Evolutionary conservation across 1,284 basidiomycete species (phyloP).

Genomic region (Porphyrellus sp.): DNA sequence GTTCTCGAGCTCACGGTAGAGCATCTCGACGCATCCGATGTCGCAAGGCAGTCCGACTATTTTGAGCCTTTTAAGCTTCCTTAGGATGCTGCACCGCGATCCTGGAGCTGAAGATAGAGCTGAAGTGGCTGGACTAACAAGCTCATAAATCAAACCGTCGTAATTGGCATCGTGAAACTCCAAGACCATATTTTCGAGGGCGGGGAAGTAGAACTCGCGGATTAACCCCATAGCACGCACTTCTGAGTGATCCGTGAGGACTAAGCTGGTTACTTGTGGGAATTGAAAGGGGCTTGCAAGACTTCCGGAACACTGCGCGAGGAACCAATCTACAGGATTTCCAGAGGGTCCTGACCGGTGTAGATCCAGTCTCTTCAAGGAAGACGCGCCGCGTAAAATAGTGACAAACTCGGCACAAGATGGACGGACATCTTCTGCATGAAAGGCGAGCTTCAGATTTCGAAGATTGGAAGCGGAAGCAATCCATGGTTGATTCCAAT

Average conservation of each 20-base stretch:
- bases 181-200: neutral
- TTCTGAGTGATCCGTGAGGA: neutral
- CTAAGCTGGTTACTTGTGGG: too few species aligned
- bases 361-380: conserved; percentile 48
- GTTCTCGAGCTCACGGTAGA: neutral
- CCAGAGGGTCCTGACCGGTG: conserved; percentile 52
- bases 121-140: neutral
- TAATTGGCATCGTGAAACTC: neutral
- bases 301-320: too few species aligned
- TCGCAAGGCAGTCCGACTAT: neutral
- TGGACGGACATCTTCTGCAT: conserved; percentile 56
- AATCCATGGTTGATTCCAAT: too few species aligned
- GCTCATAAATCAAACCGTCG: neutral
- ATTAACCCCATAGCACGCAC: neutral
- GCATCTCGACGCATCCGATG: neutral
- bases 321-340: conserved; percentile 38
- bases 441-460: too few species aligned
- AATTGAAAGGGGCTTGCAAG: too few species aligned
- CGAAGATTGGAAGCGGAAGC: too few species aligned
- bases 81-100: neutral
- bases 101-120: neutral
- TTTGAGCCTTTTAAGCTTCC: neutral
- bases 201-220: neutral
- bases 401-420: too few species aligned
- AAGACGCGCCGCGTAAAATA: conserved; percentile 47